These are phyloP conservation scores for Penicillium diatomitis DNA, from an alignment of 495 filamentous ascomycete species.

Conservation along the genomic window DNA sequence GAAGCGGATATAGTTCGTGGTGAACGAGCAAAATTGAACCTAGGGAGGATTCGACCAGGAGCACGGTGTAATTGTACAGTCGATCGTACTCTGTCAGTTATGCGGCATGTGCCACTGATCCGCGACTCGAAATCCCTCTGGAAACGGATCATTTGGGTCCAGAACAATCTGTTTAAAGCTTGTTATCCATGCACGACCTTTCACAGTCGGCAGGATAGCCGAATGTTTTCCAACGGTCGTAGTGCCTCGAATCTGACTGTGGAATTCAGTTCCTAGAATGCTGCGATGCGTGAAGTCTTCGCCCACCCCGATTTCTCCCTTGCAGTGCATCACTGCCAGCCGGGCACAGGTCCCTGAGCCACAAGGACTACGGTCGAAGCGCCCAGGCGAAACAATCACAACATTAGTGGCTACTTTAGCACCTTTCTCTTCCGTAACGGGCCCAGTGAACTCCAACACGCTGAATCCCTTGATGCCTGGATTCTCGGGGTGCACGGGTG, in stretches of 20 bases:
- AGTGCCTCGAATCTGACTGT: conserved; percentile 17
- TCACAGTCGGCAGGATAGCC: conserved; percentile 24
- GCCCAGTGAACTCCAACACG: conserved; percentile 20
- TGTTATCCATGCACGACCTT: conserved; percentile 27
- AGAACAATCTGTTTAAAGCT: conserved; percentile 25
- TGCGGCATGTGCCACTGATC: conserved; percentile 21
- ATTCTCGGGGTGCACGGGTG: conserved; percentile 28
- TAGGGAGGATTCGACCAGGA: too few species aligned
- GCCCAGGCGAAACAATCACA: conserved; percentile 26
- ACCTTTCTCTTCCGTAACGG: conserved; percentile 7
- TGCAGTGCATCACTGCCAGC: conserved; percentile 24
- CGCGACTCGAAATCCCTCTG: conserved; percentile 21
- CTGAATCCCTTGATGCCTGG: conserved; percentile 19
- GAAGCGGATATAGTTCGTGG: too few species aligned
- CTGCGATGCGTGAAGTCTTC: conserved; percentile 24
- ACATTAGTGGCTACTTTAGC: conserved; percentile 20
- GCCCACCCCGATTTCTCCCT: conserved; percentile 15
- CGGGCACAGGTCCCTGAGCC: conserved; percentile 29
- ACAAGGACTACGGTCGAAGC: conserved; percentile 30
- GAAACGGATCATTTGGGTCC: conserved; percentile 25
- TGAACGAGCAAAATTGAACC: too few species aligned
- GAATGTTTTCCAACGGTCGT: conserved; percentile 18
- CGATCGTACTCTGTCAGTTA: not conserved
- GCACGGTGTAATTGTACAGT: too few species aligned
- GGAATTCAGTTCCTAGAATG: conserved; percentile 23